A percentile compares a stretch with the other conserved stretches of the same genome.
phyloP scores from a whole-genome alignment of 2,329 filamentous ascomycete species.

The Fusarium piperis region DNA sequence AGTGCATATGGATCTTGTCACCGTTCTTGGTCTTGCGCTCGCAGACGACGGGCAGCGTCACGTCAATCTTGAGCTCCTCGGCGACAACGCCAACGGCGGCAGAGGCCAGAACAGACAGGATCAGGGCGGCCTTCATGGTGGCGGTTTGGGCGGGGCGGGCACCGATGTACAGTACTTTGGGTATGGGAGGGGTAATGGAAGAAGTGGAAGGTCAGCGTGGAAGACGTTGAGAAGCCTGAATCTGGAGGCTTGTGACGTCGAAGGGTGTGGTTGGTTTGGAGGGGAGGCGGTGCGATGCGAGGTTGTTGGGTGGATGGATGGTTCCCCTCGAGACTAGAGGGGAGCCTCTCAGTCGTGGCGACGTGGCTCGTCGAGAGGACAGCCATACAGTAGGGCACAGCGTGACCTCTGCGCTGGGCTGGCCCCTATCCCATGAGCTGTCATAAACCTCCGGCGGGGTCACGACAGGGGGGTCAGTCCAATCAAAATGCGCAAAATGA shows the following conservation, averaged over 20 bases:
- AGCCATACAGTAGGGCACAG: neutral
- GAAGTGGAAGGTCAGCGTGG: conserved; percentile 3
- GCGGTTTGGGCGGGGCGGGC: conserved; percentile 23
- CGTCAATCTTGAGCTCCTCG: conserved; percentile 77
- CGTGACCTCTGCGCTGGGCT: conserved; percentile 8
- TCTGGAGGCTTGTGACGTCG: conserved; percentile 36
- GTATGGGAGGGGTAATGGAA: conserved; percentile 3
- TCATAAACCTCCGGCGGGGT: too few relatives aligned
- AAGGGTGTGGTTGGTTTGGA: conserved; percentile 28
- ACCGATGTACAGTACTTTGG: conserved; percentile 4
- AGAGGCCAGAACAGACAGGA: conserved; percentile 62
- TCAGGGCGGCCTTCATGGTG: conserved; percentile 61
- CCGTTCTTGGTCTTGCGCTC: conserved; percentile 79
- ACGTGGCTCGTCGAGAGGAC: conserved; percentile 38
- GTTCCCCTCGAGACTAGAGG: conserved; percentile 1
- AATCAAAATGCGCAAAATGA: too few relatives aligned
- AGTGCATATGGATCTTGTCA: conserved; percentile 87
- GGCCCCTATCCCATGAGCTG: neutral
- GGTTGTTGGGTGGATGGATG: conserved; percentile 24
- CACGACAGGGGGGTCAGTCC: too few relatives aligned
- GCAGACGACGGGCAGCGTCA: conserved; percentile 79
- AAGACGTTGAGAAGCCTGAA: conserved; percentile 26
- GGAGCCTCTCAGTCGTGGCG: conserved; percentile 23
- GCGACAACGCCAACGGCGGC: conserved; percentile 62
- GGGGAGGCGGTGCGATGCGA: conserved; percentile 27